Evolutionary conservation across 331 rosid genomes (phyloP), one percentile per base, ranked within the genome.

Genomic region (Malus hybrid): DNA sequence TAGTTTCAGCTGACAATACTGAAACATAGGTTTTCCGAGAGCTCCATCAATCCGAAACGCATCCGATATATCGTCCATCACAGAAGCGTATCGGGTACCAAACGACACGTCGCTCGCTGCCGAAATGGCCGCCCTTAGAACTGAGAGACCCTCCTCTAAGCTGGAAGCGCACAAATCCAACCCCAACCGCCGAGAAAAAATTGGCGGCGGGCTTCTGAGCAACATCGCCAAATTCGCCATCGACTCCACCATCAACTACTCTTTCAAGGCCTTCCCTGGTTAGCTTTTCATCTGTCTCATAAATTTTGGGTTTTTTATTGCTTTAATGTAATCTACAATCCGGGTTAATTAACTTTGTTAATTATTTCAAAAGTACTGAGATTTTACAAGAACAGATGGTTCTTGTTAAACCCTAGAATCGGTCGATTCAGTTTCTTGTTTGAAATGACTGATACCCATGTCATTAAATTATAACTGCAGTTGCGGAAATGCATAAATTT

Each of bases 241-340:
- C 2, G 91, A 84, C 57, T 87, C 93, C 67, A 78, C 86, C 60
- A 69, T 88, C 79, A 85, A 73, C 22, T 76, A 77, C 70, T 82
- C 89, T 75, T 83, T 82, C 87, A 77, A 73, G 77, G 68, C 84
- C 79, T 64, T 76, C 75, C 78, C 85, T 5, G 93, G 96, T 90
- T 65, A 14, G 82, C 82, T 66, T 52, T 76, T 66, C 24, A 32
- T 76, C 68, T 42, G 26, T 42, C 26, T 67, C 18, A 69, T 33
- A 3, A 16, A 20, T 50, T 32, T 28, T 66, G 36, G 73, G n/a
- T 44, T 74, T 74, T 58, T 15, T 28, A 19, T 75, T 64, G 5
- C 10, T 33, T 15, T 18, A 66, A 33, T 63, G 42, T 11, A 42
- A 72, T 34, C 53, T 20, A 6, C 52, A 19, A 50, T 63, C 22